Percentiles rank a stretch among this genome's conserved stretches.
Conservation (phyloP, 1,139 yeast species). For the Hansenula anomala region DNA sequence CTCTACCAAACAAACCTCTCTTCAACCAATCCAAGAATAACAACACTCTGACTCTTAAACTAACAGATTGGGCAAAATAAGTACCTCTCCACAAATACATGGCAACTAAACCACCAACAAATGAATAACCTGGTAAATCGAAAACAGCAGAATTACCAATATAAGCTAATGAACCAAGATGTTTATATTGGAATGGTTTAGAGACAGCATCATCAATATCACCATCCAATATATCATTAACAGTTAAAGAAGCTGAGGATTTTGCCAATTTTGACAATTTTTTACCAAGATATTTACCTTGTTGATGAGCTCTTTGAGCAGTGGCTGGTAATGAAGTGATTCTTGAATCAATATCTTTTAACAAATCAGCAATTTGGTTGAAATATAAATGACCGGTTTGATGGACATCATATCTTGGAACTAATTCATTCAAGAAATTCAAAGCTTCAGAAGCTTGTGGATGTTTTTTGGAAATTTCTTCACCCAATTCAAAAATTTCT, state of each 20-base stretch:
- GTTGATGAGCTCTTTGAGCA: conserved; percentile 65
- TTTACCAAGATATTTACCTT: conserved; percentile 55
- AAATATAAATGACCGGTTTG: conserved; percentile 43
- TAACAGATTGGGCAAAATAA: conserved; percentile 59
- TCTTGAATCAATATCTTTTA: conserved; percentile 51
- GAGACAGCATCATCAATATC: conserved; percentile 50
- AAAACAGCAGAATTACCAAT: conserved; percentile 63
- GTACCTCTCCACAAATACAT: conserved; percentile 67
- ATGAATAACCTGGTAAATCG: conserved; percentile 52
- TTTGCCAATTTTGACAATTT: conserved; percentile 47
- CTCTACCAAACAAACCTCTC: conserved; percentile 59
- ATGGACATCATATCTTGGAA: conserved; percentile 44
- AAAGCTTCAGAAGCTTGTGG: conserved; percentile 59
- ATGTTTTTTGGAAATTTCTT: conserved; percentile 41
- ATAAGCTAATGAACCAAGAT: conserved; percentile 59
- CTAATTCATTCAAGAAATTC: conserved; percentile 40
- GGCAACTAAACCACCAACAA: conserved; percentile 56
- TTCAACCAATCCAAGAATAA: conserved; percentile 61
- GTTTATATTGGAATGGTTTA: conserved; percentile 52
- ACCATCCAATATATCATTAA: conserved; percentile 38
- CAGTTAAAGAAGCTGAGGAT: conserved; percentile 31
- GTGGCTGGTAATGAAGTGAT: conserved; percentile 65
- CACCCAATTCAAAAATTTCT: conserved; percentile 42
- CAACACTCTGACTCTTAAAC: conserved; percentile 52
- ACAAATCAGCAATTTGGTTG: conserved; percentile 41